These are phyloP conservation scores for Colletotrichum camelliae DNA, from an alignment of 2,329 filamentous ascomycete species.

Conservation along the genomic window DNA sequence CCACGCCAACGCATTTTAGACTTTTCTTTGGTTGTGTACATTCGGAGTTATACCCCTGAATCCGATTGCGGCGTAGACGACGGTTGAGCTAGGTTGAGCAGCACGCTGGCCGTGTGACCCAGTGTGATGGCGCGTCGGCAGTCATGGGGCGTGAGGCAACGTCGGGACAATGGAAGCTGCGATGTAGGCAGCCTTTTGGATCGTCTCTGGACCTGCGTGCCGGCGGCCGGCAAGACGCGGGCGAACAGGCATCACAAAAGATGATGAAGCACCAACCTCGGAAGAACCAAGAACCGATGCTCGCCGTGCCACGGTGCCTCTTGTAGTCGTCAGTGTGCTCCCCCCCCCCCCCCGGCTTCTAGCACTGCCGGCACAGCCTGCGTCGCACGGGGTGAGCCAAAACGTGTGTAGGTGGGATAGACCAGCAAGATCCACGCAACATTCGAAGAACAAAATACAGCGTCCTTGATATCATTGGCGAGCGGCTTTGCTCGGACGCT, in stretches of 20 bases:
- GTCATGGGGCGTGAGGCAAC: neutral
- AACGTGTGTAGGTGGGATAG: neutral
- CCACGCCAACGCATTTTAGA: neutral
- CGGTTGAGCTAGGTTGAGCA: neutral
- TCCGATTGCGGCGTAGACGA: neutral
- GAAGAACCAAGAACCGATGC: neutral
- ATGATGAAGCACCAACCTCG: neutral
- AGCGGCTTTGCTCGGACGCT: neutral
- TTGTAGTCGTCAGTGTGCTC: neutral
- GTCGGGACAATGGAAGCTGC: neutral
- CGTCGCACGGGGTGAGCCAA: neutral
- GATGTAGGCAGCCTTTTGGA: neutral
- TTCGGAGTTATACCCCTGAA: neutral
- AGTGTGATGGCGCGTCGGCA: neutral
- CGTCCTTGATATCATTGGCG: neutral
- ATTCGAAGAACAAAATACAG: neutral
- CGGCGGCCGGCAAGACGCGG: neutral
- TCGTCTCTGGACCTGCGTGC: neutral
- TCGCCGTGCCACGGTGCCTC: neutral
- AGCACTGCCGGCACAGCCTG: neutral
- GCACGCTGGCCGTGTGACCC: neutral
- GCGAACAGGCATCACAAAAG: neutral
- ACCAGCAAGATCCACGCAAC: neutral
- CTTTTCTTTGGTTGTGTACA: neutral
- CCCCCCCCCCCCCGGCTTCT: neutral